Base-by-base conservation (phyloP, 129 eudicot species). In the Tanacetum coccineum region DNA sequence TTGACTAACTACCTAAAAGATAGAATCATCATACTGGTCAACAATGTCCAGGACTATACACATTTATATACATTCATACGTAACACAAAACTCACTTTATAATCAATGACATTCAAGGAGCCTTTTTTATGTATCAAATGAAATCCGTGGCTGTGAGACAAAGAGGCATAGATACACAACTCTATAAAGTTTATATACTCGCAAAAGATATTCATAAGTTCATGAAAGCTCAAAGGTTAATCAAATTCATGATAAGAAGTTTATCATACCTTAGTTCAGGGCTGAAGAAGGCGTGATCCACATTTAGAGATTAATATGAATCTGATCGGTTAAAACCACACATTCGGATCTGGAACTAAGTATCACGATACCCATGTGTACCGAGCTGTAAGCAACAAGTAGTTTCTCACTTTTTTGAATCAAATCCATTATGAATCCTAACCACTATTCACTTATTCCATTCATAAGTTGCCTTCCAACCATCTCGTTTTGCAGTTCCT, bases 401-500 rank as follows among this genome's bases (percentile, higher is more conserved):
- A 40, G 11, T 45, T 66, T 39, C 49, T 59, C 51, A 57, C 17
- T 9, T 20, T 78, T 40, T 13, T 39, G 28, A 50, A 44, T 78
- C 62, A 61, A 2, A 20, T 13, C 42, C 30, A 26, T n/a, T n/a
- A n/a, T 25, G 48, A 75, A 70, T 70, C 68, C 72, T 47, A 59
- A 54, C 78, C 80, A 77, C 73, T 57, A 73, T 1, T 36, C 42
- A 36, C 42, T 36, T 1, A 59, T 52, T 20, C 61, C 64, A 39
- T 78, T 68, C 59, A 57, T 32, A 64, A 81, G 70, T 32, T 76
- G 77, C 59, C 74, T 81, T 51, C 77, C 81, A 49, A 76, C 76
- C 95, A 91, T 85, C 50, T 85, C 84, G 64, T 74, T 84, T 50
- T 83, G 85, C 79, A 92, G 68, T 26, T 76, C 78, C 70, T 59